Conservation (phyloP, 2,329 filamentous ascomycete species). For the Colletotrichum sp. region DNA sequence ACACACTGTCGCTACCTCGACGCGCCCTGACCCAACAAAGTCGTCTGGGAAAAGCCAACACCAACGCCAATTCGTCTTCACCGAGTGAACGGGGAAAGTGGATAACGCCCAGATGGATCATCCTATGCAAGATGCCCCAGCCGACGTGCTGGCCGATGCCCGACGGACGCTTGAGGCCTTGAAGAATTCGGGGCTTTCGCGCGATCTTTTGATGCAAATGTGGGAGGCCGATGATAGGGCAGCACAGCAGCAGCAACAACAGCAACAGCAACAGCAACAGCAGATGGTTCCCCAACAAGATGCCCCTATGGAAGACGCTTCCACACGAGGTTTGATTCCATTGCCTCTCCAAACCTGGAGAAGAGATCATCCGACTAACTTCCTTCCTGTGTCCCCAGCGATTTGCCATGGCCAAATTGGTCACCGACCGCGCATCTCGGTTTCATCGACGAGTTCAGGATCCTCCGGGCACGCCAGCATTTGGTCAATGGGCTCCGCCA, state of each 20-base stretch:
- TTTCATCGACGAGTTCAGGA: conserved; percentile 55
- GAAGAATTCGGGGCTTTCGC: conserved; percentile 50
- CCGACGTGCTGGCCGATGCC: conserved; percentile 50
- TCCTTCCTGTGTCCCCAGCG: conserved; percentile 35
- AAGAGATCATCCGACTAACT: not conserved
- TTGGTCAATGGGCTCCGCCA: conserved; percentile 34
- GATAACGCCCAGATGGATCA: conserved; percentile 19
- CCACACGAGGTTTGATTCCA: conserved; percentile 12
- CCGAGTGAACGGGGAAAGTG: not conserved
- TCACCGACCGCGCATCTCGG: conserved; percentile 47
- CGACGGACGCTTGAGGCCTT: conserved; percentile 50
- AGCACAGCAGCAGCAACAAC: not conserved
- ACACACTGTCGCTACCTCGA: not conserved
- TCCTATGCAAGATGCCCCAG: conserved; percentile 36
- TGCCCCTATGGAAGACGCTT: conserved; percentile 20
- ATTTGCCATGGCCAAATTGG: conserved; percentile 40
- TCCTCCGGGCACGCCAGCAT: conserved; percentile 47
- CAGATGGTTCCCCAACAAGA: conserved; percentile 1
- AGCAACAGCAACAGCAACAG: not conserved
- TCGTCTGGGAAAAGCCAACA: not conserved
- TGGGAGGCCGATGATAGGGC: conserved; percentile 23
- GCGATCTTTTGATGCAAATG: conserved; percentile 37
- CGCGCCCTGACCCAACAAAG: not conserved
- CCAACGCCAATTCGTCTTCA: not conserved
- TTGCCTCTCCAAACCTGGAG: not conserved